Percentiles rank a stretch among this genome's conserved stretches.
phyloP scores from a whole-genome alignment of 495 filamentous ascomycete species.

The Podospora appendiculata region DNA sequence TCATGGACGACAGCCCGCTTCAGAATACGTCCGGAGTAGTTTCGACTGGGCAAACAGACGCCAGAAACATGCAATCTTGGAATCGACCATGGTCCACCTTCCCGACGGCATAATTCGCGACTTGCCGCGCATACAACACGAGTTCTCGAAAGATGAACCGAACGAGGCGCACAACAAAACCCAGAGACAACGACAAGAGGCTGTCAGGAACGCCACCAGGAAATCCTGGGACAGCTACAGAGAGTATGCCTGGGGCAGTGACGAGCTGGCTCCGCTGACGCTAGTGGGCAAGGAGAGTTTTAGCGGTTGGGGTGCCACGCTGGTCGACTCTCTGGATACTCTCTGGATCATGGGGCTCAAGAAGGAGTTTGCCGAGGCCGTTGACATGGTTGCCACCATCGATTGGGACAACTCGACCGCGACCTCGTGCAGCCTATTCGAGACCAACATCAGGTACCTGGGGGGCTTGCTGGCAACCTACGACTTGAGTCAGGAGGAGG shows the following conservation, averaged over 20 bases:
- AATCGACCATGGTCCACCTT: constrained; percentile 18
- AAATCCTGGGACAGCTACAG: constrained; percentile 74
- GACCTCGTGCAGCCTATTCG: constrained; percentile 56
- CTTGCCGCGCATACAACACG: constrained; percentile 33
- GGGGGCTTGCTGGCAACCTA: constrained; percentile 73
- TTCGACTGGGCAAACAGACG: constrained; percentile 36
- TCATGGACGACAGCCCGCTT: background rate
- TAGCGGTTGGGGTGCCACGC: constrained; percentile 78
- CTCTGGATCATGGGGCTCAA: constrained; percentile 87
- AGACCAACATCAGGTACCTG: constrained; percentile 72
- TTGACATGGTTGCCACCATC: constrained; percentile 58
- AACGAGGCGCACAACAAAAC: constrained; percentile 20
- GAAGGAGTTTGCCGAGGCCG: constrained; percentile 72
- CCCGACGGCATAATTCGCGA: constrained; percentile 25
- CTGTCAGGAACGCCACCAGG: constrained; percentile 57
- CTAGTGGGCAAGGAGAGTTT: constrained; percentile 55
- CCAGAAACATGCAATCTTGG: constrained; percentile 24
- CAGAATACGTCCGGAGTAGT: constrained; percentile 22
- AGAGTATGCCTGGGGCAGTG: constrained; percentile 62
- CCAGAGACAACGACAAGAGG: constrained; percentile 17
- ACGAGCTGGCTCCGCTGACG: constrained; percentile 64
- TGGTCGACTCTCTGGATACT: constrained; percentile 80
- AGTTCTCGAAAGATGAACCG: constrained; percentile 25
- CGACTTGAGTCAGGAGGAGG: constrained; percentile 53
- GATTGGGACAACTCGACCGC: constrained; percentile 67